Percentiles rank a stretch among this genome's conserved stretches.
Evolutionary conservation across 768 basidiomycete species (phyloP).

Genomic region (Mycena crocata): DNA sequence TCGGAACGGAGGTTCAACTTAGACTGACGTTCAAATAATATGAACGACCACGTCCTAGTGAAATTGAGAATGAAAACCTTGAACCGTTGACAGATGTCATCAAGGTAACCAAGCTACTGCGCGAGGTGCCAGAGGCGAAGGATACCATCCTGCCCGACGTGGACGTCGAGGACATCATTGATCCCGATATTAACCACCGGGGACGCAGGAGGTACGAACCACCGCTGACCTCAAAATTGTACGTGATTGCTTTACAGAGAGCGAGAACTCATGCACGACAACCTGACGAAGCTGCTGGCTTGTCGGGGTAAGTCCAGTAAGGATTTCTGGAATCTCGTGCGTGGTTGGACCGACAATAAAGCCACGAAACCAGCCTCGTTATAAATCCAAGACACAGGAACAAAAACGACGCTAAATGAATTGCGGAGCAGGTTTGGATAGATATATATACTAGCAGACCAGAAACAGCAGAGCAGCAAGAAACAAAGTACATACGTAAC

Average conservation of each 20-base stretch:
- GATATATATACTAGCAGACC: too few relatives aligned
- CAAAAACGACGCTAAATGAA: too few relatives aligned
- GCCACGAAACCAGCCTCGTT: background rate
- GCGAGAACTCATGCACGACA: background rate
- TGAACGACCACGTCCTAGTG: too few relatives aligned
- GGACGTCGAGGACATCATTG: background rate
- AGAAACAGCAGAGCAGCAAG: too few relatives aligned
- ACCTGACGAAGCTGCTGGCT: conserved; percentile 1
- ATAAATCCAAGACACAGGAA: too few relatives aligned
- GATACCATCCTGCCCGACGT: background rate
- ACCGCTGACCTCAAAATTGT: too few relatives aligned
- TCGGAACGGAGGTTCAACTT: background rate
- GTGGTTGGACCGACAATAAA: background rate
- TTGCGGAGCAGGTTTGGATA: too few relatives aligned
- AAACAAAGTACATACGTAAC: too few relatives aligned
- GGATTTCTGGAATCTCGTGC: background rate
- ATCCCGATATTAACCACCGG: background rate
- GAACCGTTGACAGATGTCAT: background rate
- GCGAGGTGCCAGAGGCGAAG: background rate
- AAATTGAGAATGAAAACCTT: background rate
- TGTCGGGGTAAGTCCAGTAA: conserved; percentile 5
- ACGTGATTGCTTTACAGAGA: background rate
- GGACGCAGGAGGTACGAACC: background rate
- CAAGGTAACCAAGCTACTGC: background rate
- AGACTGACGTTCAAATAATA: background rate